Conservation (phyloP, 768 basidiomycete genomes). For the Rhizopogon salebrosus region DNA sequence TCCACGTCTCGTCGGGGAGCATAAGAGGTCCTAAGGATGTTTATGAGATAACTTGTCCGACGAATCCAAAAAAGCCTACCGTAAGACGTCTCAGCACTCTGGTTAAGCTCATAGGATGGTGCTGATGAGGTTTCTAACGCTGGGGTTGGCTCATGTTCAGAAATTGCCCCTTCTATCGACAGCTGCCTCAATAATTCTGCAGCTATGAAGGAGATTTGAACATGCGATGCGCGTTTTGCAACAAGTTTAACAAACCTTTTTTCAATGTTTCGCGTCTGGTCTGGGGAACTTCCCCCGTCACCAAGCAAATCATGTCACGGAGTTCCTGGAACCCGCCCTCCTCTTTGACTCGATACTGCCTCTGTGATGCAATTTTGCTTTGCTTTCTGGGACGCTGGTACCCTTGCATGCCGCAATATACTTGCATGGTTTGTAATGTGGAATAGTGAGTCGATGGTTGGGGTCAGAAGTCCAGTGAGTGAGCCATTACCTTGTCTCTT, state of each 20-base stretch:
- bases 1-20: background rate
- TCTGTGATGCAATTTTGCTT: slow-evolving; percentile 15
- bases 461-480: background rate
- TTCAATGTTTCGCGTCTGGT: slow-evolving; percentile 24
- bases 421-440: background rate
- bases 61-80: background rate
- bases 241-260: slow-evolving; percentile 11
- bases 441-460: background rate
- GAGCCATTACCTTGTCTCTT: background rate
- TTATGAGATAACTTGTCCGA: background rate
- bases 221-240: background rate
- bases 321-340: slow-evolving; percentile 26
- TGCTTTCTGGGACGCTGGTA: background rate
- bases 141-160: background rate
- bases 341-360: slow-evolving; percentile 26
- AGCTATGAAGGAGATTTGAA: background rate
- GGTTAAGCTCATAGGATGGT: background rate
- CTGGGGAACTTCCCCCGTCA: slow-evolving; percentile 19
- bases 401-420: background rate
- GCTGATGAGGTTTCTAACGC: background rate
- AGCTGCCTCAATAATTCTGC: background rate
- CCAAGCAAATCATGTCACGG: slow-evolving; percentile 17
- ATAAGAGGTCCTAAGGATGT: background rate
- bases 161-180: background rate
- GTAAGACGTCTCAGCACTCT: background rate